These are phyloP conservation scores for Eucalyptus victrix DNA, from an alignment of 345 rosid genomes.

Conservation along the genomic window DNA sequence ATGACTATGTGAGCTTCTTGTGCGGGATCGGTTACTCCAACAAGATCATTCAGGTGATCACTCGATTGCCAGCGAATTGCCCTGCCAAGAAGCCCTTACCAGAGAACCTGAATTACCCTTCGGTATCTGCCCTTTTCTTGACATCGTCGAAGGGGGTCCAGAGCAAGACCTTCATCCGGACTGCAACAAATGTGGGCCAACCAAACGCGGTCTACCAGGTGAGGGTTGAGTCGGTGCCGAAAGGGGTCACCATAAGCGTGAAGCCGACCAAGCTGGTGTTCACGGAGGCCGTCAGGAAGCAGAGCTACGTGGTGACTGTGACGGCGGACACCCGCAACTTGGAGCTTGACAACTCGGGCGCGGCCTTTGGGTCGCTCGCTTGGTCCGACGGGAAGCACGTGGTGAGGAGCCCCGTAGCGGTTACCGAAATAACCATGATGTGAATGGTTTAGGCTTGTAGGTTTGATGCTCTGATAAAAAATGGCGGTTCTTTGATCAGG, in stretches of 20 bases:
- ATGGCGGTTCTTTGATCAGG: background rate
- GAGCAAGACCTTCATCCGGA: slow-evolving; percentile 39
- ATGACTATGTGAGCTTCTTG: slow-evolving; percentile 54
- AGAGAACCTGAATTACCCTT: slow-evolving; percentile 74
- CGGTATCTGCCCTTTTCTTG: slow-evolving; percentile 54
- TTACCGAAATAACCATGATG: slow-evolving; percentile 47
- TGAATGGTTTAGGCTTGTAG: background rate
- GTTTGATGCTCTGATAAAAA: background rate
- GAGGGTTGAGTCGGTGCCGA: slow-evolving; percentile 34
- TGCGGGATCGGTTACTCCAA: slow-evolving; percentile 66
- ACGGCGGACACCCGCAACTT: slow-evolving; percentile 34
- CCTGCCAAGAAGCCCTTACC: slow-evolving; percentile 45
- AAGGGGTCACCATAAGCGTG: slow-evolving; percentile 45
- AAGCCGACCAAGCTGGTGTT: slow-evolving; percentile 50
- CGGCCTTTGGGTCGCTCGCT: slow-evolving; percentile 55
- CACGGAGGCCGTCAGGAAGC: slow-evolving; percentile 27
- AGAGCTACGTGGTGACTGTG: slow-evolving; percentile 44
- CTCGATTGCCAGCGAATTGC: slow-evolving; percentile 39
- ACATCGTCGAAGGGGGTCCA: slow-evolving; percentile 15
- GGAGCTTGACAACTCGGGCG: slow-evolving; percentile 50
- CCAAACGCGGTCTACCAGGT: slow-evolving; percentile 20
- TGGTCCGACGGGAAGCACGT: slow-evolving; percentile 75
- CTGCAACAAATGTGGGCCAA: slow-evolving; percentile 62
- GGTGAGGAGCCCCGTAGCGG: slow-evolving; percentile 65
- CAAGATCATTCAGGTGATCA: slow-evolving; percentile 60